These are phyloP conservation scores for Colletotrichum nymphaeae DNA, from an alignment of 2,329 filamentous ascomycete genomes.

Conservation along the genomic window DNA sequence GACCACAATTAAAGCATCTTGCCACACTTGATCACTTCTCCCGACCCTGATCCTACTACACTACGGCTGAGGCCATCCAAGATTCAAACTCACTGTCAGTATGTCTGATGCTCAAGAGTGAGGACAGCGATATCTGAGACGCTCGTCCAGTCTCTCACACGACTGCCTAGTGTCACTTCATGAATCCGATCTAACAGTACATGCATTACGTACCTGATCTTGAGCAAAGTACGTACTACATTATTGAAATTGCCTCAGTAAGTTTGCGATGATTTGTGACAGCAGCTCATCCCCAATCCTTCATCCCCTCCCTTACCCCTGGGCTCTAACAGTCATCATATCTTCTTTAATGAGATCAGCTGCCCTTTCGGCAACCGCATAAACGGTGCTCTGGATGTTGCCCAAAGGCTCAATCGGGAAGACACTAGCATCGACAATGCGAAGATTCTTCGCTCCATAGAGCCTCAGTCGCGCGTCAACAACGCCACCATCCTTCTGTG, in stretches of 20 bases:
- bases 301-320: not conserved
- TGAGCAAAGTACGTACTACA: too few species aligned
- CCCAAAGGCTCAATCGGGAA: slow-evolving; percentile 55
- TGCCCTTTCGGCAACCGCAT: slow-evolving; percentile 53
- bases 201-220: too few species aligned
- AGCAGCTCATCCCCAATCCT: not conserved
- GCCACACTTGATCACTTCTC: too few species aligned
- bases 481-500: slow-evolving; percentile 55
- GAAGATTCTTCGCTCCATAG: slow-evolving; percentile 55
- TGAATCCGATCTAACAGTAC: too few species aligned
- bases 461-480: slow-evolving; percentile 55
- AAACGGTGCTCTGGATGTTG: slow-evolving; percentile 46
- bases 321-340: not conserved
- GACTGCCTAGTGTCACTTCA: too few species aligned
- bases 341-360: slow-evolving; percentile 47
- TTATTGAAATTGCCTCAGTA: not conserved
- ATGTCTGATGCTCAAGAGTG: too few species aligned
- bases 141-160: too few species aligned
- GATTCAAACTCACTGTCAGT: too few species aligned
- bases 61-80: too few species aligned
- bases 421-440: slow-evolving; percentile 58
- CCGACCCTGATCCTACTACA: too few species aligned
- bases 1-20: too few species aligned
- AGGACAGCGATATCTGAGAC: too few species aligned
- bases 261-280: not conserved